Evolutionary conservation across 257 asterid genomes (phyloP), one percentile per base, ranked within the genome.

Genomic region (Solanum paucissectum): DNA sequence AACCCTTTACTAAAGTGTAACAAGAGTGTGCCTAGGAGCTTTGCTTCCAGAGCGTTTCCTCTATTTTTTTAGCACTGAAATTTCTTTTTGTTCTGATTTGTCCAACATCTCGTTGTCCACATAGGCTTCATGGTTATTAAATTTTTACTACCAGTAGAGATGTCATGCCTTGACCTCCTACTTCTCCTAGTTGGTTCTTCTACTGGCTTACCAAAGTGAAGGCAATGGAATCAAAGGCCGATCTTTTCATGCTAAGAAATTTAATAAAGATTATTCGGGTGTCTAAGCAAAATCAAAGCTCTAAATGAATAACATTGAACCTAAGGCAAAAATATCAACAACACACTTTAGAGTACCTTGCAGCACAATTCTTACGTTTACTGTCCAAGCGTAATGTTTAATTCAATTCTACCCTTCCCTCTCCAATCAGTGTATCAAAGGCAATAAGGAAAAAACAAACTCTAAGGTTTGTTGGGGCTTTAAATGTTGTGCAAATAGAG

Each of bases 401-500:
- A 12, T 81, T 81, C 40, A 27, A 46, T 37, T 14, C 29, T 14
- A 46, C 44, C 42, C 20, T 49, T 29, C 32, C 69, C 20, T 29
- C 42, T 16, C 18, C 37, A 40, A 44, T 69, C 75, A 68, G 37
- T 27, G 75, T 27, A 68, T 27, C 75, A 12, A 68, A 29, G 36
- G 37, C 37, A 68, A 68, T 20, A 55, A 55, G 64, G 8, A 2
- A 27, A 68, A 13, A 68, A 27, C 75, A 27, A 68, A 3, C 5
- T 27, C 75, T 27, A 68, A 27, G 75, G 37, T 27, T 27, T 68
- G 71, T 68, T 27, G 21, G 21, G 37, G 37, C 11, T 13, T 68
- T 68, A 13, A 1, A 11, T 0, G 9, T 1, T 14, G 36, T 0
- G 16, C 9, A 25, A 7, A 27, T 68, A 27, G 0, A 12, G 21